Evolutionary conservation across 2,329 filamentous ascomycete genomes (phyloP).

Genomic region (Aspergillus versicolor): DNA sequence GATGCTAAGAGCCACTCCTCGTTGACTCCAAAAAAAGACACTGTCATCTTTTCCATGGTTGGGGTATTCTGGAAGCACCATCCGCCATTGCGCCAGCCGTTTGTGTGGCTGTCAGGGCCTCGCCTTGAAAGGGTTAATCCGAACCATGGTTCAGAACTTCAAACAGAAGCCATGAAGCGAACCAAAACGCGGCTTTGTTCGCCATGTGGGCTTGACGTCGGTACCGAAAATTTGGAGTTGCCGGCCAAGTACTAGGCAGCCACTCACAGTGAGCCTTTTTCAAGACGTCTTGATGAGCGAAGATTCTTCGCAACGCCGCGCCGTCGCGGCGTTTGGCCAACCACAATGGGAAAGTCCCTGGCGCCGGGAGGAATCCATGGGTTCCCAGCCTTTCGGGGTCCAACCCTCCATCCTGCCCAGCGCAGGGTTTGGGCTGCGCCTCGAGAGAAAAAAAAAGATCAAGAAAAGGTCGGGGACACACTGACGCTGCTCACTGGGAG

Average conservation of each 20-base stretch:
- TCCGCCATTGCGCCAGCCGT: neutral
- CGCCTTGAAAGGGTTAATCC: neutral
- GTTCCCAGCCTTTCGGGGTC: neutral
- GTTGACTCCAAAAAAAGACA: neutral
- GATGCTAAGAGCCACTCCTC: slow-evolving; percentile 7
- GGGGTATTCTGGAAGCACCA: slow-evolving; percentile 2
- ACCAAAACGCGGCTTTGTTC: slow-evolving; percentile 6
- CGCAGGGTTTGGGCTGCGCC: neutral
- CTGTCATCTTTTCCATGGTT: neutral
- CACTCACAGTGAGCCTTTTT: neutral
- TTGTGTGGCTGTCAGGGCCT: slow-evolving; percentile 2
- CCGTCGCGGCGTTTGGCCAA: neutral
- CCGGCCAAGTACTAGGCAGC: neutral
- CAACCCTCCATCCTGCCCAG: neutral
- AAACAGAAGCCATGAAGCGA: slow-evolving; percentile 7
- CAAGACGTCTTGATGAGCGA: neutral
- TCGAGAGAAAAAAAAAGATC: neutral
- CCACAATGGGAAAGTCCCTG: neutral
- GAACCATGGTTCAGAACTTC: slow-evolving; percentile 1
- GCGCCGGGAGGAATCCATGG: slow-evolving; percentile 1
- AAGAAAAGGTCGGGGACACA: neutral
- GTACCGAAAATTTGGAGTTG: slow-evolving; percentile 4
- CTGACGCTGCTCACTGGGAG: neutral
- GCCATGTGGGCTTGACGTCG: slow-evolving; percentile 32
- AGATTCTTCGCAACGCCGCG: neutral